Base-by-base conservation (phyloP, 2,329 filamentous ascomycete genomes). In the Xylaria sp. region DNA sequence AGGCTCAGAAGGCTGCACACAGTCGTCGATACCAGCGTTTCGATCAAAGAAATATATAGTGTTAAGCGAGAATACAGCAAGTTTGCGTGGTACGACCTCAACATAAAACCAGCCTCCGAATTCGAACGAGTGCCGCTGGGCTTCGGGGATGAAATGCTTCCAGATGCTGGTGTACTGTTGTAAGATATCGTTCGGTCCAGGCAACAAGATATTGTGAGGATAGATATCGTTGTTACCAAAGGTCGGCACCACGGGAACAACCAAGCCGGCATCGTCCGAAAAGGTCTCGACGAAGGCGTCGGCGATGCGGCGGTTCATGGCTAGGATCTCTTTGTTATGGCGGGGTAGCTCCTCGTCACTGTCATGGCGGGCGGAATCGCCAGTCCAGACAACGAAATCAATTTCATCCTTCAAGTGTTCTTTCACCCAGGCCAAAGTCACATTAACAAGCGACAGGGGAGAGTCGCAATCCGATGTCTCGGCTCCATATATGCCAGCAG, bases 191-290 rank as follows among this genome's bases (percentile, higher is more conserved):
- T 97, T 97, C 17, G 96, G 96, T 0, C 95, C 96, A 0, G 88
- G 85, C 47, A 89, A 83, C 77, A 99, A 89, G 76, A 98, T 96
- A 75, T 99, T 99, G 81, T 99, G 96, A 1, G 96, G 96, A 67
- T 97, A 88, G 65, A 99, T 94, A 76, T 99, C 96, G 79, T 99
- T 99, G 82, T 99, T 99, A 67, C 96, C 96, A 72, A 97, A 90
- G 0, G 90, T 97, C 0, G 96, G 94, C 22, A 99, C 85, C 33
- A 98, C 88, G 3, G 96, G 95, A 3, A 98, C 86, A 13, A 85
- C 79, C 65, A 94, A 86, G 64, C 88, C 87, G 61, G 87, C 82
- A 65, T 83, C 76, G 70, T 87, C 82, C 47, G 86, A 82, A 42
- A 97, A 97, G 10, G 92, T 84, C 22, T 94, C 87, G 53, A 86